These are phyloP conservation scores for Ceratocystis smalleyi DNA, from an alignment of 2,329 filamentous ascomycete genomes.

Conservation along the genomic window DNA sequence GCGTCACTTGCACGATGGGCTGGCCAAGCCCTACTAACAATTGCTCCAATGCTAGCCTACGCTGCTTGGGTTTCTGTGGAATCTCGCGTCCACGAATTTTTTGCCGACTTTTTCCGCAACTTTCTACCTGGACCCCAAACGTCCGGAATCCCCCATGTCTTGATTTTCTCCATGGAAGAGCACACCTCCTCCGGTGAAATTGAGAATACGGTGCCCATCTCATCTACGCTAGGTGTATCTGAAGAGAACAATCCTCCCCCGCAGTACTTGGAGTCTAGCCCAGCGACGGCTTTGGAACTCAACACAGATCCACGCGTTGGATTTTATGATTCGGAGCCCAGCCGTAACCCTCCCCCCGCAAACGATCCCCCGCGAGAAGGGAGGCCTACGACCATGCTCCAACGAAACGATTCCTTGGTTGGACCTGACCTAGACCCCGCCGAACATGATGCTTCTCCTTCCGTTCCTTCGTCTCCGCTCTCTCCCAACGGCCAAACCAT, in stretches of 20 bases:
- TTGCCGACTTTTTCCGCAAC: not conserved
- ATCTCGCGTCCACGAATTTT: not conserved
- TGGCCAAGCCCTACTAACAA: slow-evolving; percentile 27
- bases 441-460: not conserved
- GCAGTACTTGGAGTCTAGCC: not conserved
- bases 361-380: not conserved
- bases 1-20: slow-evolving; percentile 31
- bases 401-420: not conserved
- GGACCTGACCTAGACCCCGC: not conserved
- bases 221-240: not conserved
- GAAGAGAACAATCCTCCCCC: not conserved
- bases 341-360: not conserved
- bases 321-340: not conserved
- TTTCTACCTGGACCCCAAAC: slow-evolving; percentile 2
- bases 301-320: not conserved
- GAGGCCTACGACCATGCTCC: not conserved
- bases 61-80: slow-evolving; percentile 28
- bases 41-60: slow-evolving; percentile 34
- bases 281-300: not conserved
- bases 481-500: not conserved
- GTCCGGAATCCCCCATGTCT: not conserved
- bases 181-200: not conserved
- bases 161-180: not conserved
- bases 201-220: not conserved
- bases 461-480: not conserved